These are phyloP conservation scores for Eimeria tenella DNA, from an alignment of 169 alveolate genomes.

Conservation along the genomic window DNA sequence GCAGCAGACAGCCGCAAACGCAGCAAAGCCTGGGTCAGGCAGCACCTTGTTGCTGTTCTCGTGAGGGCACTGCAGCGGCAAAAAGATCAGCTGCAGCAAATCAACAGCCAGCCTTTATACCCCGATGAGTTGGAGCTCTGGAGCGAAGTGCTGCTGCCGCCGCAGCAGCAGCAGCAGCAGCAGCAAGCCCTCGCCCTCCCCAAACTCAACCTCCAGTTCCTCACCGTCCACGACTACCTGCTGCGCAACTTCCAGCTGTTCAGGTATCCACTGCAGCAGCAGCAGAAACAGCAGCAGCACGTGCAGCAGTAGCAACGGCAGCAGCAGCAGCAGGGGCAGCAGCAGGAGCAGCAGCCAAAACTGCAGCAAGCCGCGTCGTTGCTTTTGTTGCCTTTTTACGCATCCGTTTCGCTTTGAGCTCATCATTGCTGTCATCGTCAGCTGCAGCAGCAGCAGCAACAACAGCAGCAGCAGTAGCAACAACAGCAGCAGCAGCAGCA, in stretches of 20 bases:
- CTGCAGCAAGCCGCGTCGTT: too few relatives aligned
- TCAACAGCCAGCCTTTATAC: conserved; percentile 81
- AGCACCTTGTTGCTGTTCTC: conserved; percentile 28
- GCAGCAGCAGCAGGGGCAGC: too few relatives aligned
- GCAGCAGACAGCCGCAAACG: background rate
- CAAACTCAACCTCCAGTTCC: conserved; percentile 93
- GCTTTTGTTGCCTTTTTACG: background rate
- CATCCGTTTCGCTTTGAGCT: too few relatives aligned
- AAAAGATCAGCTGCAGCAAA: conserved; percentile 75
- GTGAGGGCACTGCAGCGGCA: conserved; percentile 18
- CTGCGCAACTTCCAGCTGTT: conserved; percentile 92
- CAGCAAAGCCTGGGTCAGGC: conserved; percentile 24
- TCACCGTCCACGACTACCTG: conserved; percentile 93
- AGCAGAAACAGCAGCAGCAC: conserved; percentile 7
- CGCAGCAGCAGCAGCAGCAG: conserved; percentile 62
- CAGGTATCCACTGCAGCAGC: conserved; percentile 78
- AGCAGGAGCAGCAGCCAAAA: background rate
- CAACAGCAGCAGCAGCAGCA: background rate
- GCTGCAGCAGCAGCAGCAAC: conserved; percentile 29
- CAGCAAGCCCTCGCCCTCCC: conserved; percentile 87
- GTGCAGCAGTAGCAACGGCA: background rate
- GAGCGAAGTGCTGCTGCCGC: conserved; percentile 81
- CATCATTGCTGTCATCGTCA: background rate
- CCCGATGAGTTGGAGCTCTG: conserved; percentile 82
- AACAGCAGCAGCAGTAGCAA: background rate